A percentile compares a stretch with the other conserved stretches of the same genome.
Evolutionary conservation across 2,329 filamentous ascomycete genomes (phyloP).

Genomic region (Rhynchosporium graminicola): DNA sequence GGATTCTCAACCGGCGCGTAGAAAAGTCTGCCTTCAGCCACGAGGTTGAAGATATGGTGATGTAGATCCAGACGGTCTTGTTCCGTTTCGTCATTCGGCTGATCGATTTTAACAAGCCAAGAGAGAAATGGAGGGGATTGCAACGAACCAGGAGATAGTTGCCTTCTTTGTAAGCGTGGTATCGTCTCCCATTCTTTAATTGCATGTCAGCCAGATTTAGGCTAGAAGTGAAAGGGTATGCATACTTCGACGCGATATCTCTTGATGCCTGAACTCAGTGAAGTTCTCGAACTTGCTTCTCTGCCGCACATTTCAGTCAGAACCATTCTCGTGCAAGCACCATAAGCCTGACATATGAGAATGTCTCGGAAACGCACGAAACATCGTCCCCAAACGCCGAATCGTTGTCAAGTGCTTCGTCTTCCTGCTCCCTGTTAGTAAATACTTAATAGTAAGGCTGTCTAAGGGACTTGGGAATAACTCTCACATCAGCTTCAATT

Average conservation of each 20-base stretch:
- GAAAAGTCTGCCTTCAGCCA: constrained; percentile 33
- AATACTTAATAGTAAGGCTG: too few species aligned
- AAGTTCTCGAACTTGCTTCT: constrained; percentile 22
- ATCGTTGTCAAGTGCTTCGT: constrained; percentile 18
- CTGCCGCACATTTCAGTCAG: background rate
- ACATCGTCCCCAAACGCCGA: constrained; percentile 19
- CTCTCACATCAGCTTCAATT: constrained; percentile 7
- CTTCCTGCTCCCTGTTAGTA: constrained; percentile 3
- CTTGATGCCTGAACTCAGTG: constrained; percentile 22
- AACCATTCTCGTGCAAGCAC: background rate
- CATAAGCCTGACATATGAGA: background rate
- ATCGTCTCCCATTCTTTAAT: constrained; percentile 30
- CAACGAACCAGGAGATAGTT: constrained; percentile 29
- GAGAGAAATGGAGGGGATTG: background rate
- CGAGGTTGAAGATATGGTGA: constrained; percentile 34
- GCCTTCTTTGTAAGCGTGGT: constrained; percentile 32
- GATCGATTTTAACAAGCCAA: background rate
- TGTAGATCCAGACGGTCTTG: constrained; percentile 37
- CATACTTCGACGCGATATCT: constrained; percentile 19
- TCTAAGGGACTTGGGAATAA: too few species aligned
- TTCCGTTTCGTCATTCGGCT: constrained; percentile 34
- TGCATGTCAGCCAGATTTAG: background rate
- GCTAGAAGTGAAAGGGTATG: background rate
- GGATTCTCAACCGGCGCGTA: constrained; percentile 32
- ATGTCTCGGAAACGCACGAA: background rate